phyloP scores from a whole-genome alignment of 164 flowering plant genomes.

The Stephania yunnanensis region DNA sequence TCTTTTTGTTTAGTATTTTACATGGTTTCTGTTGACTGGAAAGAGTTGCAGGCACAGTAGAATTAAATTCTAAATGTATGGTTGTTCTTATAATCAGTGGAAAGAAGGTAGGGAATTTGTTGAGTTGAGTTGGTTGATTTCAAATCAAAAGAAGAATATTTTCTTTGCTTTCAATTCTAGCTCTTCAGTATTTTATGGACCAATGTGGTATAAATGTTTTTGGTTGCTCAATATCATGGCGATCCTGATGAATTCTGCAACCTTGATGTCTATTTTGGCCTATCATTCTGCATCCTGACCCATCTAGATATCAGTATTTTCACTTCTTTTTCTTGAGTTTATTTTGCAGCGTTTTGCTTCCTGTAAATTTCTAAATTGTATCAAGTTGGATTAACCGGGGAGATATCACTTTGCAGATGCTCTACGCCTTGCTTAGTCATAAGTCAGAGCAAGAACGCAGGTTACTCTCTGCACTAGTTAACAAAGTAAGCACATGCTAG shows the following conservation, averaged over 20 bases:
- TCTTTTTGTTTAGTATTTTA: neutral
- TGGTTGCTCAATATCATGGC: neutral
- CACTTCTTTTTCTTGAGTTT: neutral
- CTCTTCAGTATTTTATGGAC: neutral
- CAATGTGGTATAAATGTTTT: neutral
- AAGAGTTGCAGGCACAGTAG: neutral
- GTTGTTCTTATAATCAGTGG: neutral
- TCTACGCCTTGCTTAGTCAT: slow-evolving; percentile 58
- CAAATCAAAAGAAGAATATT: neutral
- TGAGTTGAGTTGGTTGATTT: too few species aligned
- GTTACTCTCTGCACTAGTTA: slow-evolving; percentile 75
- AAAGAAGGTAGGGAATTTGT: neutral
- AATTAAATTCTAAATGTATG: neutral
- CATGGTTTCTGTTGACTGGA: neutral
- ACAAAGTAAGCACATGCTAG: slow-evolving; percentile 56
- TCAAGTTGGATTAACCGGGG: slow-evolving; percentile 5
- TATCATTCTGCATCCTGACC: neutral
- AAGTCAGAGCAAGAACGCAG: slow-evolving; percentile 95
- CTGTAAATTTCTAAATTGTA: neutral
- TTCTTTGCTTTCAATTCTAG: neutral
- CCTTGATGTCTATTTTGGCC: neutral
- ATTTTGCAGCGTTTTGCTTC: neutral
- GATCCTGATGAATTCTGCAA: neutral
- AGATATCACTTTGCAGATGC: slow-evolving; percentile 38
- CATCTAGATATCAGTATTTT: neutral